These are phyloP conservation scores for Tolypocladium paradoxum DNA, from an alignment of 2,329 filamentous ascomycete species.

Conservation along the genomic window DNA sequence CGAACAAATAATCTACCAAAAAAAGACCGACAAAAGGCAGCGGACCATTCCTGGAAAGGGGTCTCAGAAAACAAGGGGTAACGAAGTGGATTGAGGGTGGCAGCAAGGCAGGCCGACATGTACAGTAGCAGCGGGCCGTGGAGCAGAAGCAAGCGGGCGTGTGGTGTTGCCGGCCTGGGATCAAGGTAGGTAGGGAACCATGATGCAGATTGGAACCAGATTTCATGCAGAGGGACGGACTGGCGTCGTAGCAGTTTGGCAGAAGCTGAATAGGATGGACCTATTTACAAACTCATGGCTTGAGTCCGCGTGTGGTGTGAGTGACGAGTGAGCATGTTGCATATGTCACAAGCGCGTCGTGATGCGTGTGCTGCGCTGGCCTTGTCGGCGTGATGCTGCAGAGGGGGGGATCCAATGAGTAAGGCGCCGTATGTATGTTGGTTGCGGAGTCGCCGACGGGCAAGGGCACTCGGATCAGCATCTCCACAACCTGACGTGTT, in stretches of 20 bases:
- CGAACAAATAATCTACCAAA: not conserved
- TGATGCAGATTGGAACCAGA: slow-evolving; percentile 3
- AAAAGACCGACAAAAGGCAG: not conserved
- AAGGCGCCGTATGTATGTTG: not conserved
- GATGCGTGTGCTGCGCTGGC: not conserved
- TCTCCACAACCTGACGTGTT: no score
- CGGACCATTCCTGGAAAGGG: not conserved
- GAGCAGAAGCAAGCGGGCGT: not conserved
- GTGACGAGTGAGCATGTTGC: not conserved
- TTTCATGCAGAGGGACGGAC: slow-evolving; percentile 1
- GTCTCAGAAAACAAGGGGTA: not conserved
- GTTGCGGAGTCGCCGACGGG: not conserved
- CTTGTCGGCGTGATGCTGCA: not conserved
- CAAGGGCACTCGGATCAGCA: not conserved
- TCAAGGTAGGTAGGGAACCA: not conserved
- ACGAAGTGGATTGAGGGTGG: not conserved
- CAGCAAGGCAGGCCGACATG: not conserved
- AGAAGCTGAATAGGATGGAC: not conserved
- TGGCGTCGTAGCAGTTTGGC: not conserved
- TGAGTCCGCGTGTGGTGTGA: no score
- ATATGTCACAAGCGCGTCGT: not conserved
- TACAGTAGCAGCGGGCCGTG: not conserved
- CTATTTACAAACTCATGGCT: not conserved
- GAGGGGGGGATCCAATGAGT: not conserved
- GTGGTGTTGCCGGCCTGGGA: not conserved